These are phyloP conservation scores for Hymenoscyphus fraxineus DNA, from an alignment of 2,329 filamentous ascomycete genomes.

Conservation along the genomic window DNA sequence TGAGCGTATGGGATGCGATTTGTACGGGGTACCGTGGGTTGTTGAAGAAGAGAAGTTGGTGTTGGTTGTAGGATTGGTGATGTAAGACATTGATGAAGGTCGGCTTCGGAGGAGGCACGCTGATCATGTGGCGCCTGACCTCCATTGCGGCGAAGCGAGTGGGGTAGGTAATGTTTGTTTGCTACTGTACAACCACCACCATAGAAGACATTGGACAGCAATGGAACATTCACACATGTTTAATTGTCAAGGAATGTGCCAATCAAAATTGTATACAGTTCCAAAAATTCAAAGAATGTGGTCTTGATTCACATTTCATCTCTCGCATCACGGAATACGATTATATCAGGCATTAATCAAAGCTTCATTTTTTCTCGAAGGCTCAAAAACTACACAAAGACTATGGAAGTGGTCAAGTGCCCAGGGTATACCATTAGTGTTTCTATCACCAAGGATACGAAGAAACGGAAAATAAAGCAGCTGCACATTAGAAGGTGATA, in stretches of 20 bases:
- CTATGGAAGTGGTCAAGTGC: constrained; percentile 17
- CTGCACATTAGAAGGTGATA: constrained; percentile 37
- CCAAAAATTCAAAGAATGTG: not conserved
- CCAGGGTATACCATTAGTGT: constrained; percentile 19
- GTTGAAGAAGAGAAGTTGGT: not conserved
- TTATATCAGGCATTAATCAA: constrained; percentile 2
- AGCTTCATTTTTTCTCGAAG: constrained; percentile 12
- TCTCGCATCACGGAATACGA: not conserved
- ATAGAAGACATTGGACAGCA: not conserved
- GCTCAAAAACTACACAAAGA: constrained; percentile 22
- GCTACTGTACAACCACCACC: not conserved
- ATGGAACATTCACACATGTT: not conserved
- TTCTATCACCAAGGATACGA: constrained; percentile 23
- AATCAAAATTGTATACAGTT: not conserved
- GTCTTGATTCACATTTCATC: not conserved
- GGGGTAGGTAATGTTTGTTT: not conserved
- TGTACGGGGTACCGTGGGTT: not conserved
- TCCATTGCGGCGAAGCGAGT: not conserved
- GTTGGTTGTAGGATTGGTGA: not conserved
- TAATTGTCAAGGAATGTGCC: not conserved
- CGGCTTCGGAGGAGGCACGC: not conserved
- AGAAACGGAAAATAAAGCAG: constrained; percentile 30
- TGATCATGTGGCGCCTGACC: not conserved
- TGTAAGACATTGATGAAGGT: not conserved
- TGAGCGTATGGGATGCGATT: not conserved